phyloP scores from a whole-genome alignment of 2,329 filamentous ascomycete species.

The Fusarium sp. region DNA sequence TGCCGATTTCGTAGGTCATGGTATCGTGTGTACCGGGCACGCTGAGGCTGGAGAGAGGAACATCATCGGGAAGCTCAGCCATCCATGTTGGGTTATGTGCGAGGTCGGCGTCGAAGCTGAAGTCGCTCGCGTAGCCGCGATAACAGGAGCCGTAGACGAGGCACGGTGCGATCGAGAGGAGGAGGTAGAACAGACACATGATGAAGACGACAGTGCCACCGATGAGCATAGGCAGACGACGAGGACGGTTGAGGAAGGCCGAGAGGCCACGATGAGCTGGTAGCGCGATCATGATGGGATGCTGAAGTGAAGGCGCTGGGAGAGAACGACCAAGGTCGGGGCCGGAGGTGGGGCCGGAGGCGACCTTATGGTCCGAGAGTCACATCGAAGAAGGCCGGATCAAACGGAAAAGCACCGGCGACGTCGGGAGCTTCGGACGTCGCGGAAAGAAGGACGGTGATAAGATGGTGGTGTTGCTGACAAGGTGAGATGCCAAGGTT shows the following conservation, averaged over 20 bases:
- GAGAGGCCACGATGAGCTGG: slow-evolving; percentile 32
- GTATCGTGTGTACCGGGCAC: slow-evolving; percentile 70
- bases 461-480: neutral
- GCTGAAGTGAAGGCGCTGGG: slow-evolving; percentile 10
- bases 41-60: slow-evolving; percentile 61
- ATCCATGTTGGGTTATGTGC: slow-evolving; percentile 60
- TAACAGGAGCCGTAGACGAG: slow-evolving; percentile 50
- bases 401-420: neutral
- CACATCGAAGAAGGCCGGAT: slow-evolving; percentile 33
- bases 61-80: slow-evolving; percentile 58
- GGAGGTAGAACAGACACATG: slow-evolving; percentile 47
- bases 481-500: neutral
- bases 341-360: slow-evolving; percentile 34
- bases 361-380: slow-evolving; percentile 39
- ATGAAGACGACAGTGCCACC: slow-evolving; percentile 43
- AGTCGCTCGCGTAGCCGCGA: slow-evolving; percentile 51
- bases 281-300: slow-evolving; percentile 42
- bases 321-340: slow-evolving; percentile 17
- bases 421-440: neutral
- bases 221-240: slow-evolving; percentile 41
- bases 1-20: slow-evolving; percentile 62
- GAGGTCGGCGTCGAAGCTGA: slow-evolving; percentile 60
- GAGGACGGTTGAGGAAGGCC: slow-evolving; percentile 28
- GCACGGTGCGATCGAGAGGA: slow-evolving; percentile 49
- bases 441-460: neutral